Evolutionary conservation across 2,329 filamentous ascomycete genomes (phyloP), one percentile per base, ranked within the genome.

Genomic region (Pyrenophora tritici-repentis): DNA sequence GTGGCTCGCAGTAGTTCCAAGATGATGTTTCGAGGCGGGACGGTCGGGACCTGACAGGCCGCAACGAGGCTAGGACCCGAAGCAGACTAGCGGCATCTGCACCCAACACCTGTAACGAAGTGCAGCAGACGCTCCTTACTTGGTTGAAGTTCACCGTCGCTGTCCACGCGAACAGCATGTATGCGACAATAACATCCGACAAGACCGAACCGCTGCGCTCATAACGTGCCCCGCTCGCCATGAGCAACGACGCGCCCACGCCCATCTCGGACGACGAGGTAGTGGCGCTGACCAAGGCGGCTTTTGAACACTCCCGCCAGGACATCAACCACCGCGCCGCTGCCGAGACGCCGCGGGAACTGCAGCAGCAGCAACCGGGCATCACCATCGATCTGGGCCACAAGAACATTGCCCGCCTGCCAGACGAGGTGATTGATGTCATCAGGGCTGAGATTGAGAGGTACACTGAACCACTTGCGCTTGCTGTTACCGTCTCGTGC

Each of bases 351-450:
- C 82, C 80, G 55, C 65, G 67, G 79, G 81, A 54, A 79, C 84
- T 72, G 57, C 58, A 84, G 80, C 65, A 84, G 80, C 66, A 84
- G 75, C 70, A 86, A 67, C 84, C 86, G 1, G 89, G 89, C 52
- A 83, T 91, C 51, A 92, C 89, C 26, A 87, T 93, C 62, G 88
- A 92, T 72, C 75, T 92, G 57, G 90, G 88, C 72, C 85, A 88
- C 64, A 88, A 87, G 73, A 85, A 85, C 66, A 91, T 92, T 37
- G 82, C 85, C 62, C 83, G 81, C 56, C 74, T 91, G 48, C 88
- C 88, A 0, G 86, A 89, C 51, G 88, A 90, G 71, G 85, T 90
- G 36, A 85, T 91, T 34, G 85, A 88, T 63, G 83, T 90, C 55
- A 88, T 91, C 63, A 88, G 88, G 72, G 80, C 87, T 62, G 86